A percentile compares a stretch with the other conserved stretches of the same genome.
These are phyloP conservation scores for Lepidium campestre DNA, from an alignment of 441 rosid genomes.

Conservation along the genomic window DNA sequence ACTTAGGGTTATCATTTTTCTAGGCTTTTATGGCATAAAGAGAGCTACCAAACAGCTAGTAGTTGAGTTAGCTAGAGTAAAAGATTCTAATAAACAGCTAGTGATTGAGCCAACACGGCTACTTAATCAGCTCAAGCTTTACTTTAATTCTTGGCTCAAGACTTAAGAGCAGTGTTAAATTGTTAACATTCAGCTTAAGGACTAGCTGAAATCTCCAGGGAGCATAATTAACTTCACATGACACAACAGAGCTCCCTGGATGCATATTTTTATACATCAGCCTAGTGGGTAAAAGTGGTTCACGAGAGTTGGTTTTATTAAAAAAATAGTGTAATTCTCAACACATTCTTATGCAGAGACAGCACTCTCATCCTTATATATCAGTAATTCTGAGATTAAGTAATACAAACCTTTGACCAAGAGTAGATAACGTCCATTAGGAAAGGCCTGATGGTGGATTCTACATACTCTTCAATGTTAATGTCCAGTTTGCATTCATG, in stretches of 20 bases:
- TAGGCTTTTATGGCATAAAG: no score
- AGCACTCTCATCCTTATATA: background rate
- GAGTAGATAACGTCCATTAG: slow-evolving; percentile 96
- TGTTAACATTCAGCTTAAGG: no score
- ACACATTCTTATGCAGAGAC: background rate
- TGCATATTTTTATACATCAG: no score
- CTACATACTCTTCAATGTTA: slow-evolving; percentile 87
- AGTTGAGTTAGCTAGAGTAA: background rate
- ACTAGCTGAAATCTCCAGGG: no score
- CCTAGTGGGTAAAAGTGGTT: background rate
- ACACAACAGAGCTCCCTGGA: no score
- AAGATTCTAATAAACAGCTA: background rate
- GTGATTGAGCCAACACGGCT: no score
- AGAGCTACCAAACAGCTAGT: background rate
- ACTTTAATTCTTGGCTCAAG: no score
- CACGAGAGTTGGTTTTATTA: background rate
- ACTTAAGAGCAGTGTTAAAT: no score
- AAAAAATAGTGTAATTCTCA: background rate
- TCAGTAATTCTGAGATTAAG: slow-evolving; percentile 5
- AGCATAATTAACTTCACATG: no score
- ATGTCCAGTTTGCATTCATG: slow-evolving; percentile 92
- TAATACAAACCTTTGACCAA: slow-evolving; percentile 85
- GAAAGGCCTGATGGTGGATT: slow-evolving; percentile 87
- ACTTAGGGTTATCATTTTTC: background rate
- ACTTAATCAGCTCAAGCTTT: no score